Evolutionary conservation across 2,329 filamentous ascomycete genomes (phyloP), one percentile per base, ranked within the genome.

Genomic region (Apiospora malaysiana): DNA sequence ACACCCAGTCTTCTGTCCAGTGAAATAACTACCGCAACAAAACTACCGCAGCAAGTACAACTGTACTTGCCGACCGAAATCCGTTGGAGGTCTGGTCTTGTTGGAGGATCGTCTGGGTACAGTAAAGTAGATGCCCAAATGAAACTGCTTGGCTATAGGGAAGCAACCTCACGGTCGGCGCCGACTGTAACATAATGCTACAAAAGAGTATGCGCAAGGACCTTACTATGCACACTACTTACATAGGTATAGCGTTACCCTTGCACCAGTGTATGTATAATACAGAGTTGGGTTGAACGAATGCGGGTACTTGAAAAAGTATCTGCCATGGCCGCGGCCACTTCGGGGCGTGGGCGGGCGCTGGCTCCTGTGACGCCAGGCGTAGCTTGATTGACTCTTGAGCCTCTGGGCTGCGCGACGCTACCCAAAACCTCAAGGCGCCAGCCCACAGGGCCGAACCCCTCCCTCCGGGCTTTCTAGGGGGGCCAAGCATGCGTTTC

Each of bases 121-220:
- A 32, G 49, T 56, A 59, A 5, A 42, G 40, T 42, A 42, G 40
- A 42, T 42, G 40, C 40, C 5, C 14, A 47, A 47, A 63, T 63
- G 56, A 63, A 63, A 63, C 56, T 63, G 56, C 56, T 63, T 63
- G 56, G 56, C 56, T 63, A 40, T 37, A 10, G n/a, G 32, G 40
- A n/a, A 37, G 18, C 27, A 40, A 63, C 18, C 56, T 63, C 32
- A 32, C 27, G 32, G 56, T 63, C 32, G 56, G 32, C 18, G 56
- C 32, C 56, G 56, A 32, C 23, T 40, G 56, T n/a, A 63, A n/a
- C 32, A 40, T 63, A 40, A 21, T 5, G 16, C 42, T 14, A 45
- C 42, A 45, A 45, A 45, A 42, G 10, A 42, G 12, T 9, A 42
- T 14, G 27, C 27, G 27, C 51, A 37, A 59, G 27, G 51, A 37